These are phyloP conservation scores for Clavispora vitiphila DNA, from an alignment of 805 yeast genomes.

Conservation along the genomic window DNA sequence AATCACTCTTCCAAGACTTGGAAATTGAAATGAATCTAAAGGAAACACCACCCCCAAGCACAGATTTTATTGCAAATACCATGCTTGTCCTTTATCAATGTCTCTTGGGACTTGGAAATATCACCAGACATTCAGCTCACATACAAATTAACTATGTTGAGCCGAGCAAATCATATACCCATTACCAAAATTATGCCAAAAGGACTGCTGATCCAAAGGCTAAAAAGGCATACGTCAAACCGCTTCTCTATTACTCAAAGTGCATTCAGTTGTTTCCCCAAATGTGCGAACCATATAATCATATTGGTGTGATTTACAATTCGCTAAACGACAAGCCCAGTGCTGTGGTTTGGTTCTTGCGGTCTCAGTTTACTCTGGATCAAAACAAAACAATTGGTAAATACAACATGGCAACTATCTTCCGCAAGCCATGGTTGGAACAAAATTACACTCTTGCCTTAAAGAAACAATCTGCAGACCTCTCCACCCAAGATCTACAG, in stretches of 20 bases:
- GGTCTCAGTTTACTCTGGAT: slow-evolving; percentile 53
- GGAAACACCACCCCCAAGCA: not conserved
- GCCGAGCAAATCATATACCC: slow-evolving; percentile 12
- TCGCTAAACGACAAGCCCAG: slow-evolving; percentile 40
- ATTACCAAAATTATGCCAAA: slow-evolving; percentile 9
- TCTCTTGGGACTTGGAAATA: slow-evolving; percentile 15
- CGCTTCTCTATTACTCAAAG: slow-evolving; percentile 38
- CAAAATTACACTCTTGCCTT: slow-evolving; percentile 11
- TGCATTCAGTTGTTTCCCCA: slow-evolving; percentile 61
- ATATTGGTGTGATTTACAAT: slow-evolving; percentile 46
- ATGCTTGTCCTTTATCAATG: slow-evolving; percentile 12
- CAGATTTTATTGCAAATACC: slow-evolving; percentile 11
- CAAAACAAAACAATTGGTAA: slow-evolving; percentile 43
- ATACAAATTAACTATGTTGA: slow-evolving; percentile 8
- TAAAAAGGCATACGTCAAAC: slow-evolving; percentile 30
- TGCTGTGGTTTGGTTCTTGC: slow-evolving; percentile 49
- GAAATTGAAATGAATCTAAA: not conserved
- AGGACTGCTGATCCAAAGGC: not conserved
- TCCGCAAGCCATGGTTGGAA: slow-evolving; percentile 33
- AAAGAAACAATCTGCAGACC: not conserved
- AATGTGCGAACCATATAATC: slow-evolving; percentile 61
- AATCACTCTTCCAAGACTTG: slow-evolving; percentile 4
- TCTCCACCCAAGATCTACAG: slow-evolving; percentile 13
- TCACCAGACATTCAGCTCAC: slow-evolving; percentile 11
- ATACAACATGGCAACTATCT: slow-evolving; percentile 37